Evolutionary conservation across 169 alveolate genomes (phyloP).

Genomic region (Cryptosporidium felis): DNA sequence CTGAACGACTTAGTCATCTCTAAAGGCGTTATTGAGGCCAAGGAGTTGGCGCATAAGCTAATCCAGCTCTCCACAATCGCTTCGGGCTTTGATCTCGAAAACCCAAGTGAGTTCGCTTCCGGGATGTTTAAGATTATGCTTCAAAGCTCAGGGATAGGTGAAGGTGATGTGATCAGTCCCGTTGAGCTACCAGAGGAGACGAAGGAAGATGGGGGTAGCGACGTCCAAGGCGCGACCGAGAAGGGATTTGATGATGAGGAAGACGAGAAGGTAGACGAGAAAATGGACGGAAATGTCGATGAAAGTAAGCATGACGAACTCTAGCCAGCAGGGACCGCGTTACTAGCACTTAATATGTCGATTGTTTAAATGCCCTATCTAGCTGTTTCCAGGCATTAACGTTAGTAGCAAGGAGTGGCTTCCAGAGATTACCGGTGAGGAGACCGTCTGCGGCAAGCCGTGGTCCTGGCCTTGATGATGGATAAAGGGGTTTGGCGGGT

Average conservation of each 20-base stretch:
- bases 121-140: conserved; percentile 30
- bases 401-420: conserved; percentile 43
- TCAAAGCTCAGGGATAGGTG: conserved; percentile 32
- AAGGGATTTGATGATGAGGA: conserved; percentile 43
- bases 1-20: conserved; percentile 65
- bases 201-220: not conserved
- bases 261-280: conserved; percentile 47
- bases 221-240: not conserved
- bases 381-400: conserved; percentile 63
- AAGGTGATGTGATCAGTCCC: conserved; percentile 2
- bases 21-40: conserved; percentile 10
- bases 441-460: not conserved
- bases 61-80: conserved; percentile 56
- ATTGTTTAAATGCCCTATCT: too few species aligned
- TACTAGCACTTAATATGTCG: too few species aligned
- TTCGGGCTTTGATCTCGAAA: conserved; percentile 64
- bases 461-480: conserved; percentile 59
- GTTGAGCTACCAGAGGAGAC: conserved; percentile 43
- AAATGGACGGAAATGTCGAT: too few species aligned
- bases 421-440: conserved; percentile 34
- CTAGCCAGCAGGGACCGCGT: not conserved
- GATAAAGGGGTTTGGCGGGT: conserved; percentile 64
- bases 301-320: conserved; percentile 42
- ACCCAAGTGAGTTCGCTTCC: conserved; percentile 60
- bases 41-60: conserved; percentile 24